phyloP scores from a whole-genome alignment of 2,329 filamentous ascomycete genomes.

The Exophiala calicioides region DNA sequence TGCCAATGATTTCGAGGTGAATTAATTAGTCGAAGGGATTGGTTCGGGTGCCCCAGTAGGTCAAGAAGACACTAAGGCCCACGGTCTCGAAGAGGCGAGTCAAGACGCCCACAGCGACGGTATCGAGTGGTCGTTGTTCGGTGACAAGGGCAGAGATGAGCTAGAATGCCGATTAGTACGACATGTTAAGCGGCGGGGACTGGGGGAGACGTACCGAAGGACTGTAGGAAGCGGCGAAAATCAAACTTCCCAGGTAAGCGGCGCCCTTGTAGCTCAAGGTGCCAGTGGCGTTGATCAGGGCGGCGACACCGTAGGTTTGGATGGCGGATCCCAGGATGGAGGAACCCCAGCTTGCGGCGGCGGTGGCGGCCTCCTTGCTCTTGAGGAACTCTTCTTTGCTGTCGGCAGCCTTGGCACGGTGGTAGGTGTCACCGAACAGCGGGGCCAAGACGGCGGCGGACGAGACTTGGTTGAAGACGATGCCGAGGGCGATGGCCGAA shows the following conservation, averaged over 20 bases:
- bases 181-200: slow-evolving; percentile 61
- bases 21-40: slow-evolving; percentile 75
- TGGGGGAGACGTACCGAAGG: slow-evolving; percentile 51
- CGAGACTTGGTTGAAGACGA: slow-evolving; percentile 89
- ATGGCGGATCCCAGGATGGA: slow-evolving; percentile 85
- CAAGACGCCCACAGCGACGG: slow-evolving; percentile 78
- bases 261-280: slow-evolving; percentile 97
- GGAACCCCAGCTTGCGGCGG: slow-evolving; percentile 85
- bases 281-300: slow-evolving; percentile 90
- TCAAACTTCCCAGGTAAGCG: slow-evolving; percentile 84
- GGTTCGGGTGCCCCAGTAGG: slow-evolving; percentile 96
- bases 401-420: slow-evolving; percentile 86
- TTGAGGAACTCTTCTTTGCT: slow-evolving; percentile 95
- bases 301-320: slow-evolving; percentile 86
- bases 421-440: slow-evolving; percentile 91
- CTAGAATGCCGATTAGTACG: slow-evolving; percentile 49
- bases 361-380: slow-evolving; percentile 86
- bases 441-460: slow-evolving; percentile 85
- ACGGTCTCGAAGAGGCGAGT: slow-evolving; percentile 91
- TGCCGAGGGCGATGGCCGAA: slow-evolving; percentile 94
- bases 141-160: slow-evolving; percentile 83
- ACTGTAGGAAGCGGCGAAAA: slow-evolving; percentile 89
- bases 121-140: slow-evolving; percentile 90
- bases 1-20: slow-evolving; percentile 1
- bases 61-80: slow-evolving; percentile 86